phyloP scores from a whole-genome alignment of 1,284 basidiomycete species.

The Rhodotorula sp. region DNA sequence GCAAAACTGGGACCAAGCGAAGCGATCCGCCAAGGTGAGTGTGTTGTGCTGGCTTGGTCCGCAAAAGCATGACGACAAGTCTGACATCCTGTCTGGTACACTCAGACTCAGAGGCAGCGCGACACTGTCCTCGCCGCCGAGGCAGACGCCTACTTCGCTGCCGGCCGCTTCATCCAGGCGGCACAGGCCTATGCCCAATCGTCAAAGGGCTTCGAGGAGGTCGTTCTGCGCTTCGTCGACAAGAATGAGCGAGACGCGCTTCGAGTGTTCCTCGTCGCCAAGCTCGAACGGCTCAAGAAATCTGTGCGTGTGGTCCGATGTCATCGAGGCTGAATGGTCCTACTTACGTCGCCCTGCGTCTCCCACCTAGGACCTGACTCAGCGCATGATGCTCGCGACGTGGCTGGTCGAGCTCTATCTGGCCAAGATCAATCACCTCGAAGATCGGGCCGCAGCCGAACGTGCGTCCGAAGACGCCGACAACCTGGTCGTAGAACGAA shows the following conservation, averaged over 20 bases:
- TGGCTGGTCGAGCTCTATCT: constrained; percentile 99
- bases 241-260: constrained; percentile 87
- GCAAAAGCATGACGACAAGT: background rate
- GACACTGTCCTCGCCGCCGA: constrained; percentile 82
- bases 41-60: background rate
- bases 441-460: constrained; percentile 73
- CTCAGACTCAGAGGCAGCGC: constrained; percentile 75
- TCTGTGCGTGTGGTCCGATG: constrained; percentile 58
- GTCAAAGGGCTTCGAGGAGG: constrained; percentile 86
- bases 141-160: constrained; percentile 77
- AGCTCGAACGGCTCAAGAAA: constrained; percentile 78
- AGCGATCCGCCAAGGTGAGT: constrained; percentile 75
- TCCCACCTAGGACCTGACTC: constrained; percentile 72
- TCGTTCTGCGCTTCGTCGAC: constrained; percentile 86
- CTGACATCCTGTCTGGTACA: background rate
- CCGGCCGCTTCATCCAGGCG: constrained; percentile 82
- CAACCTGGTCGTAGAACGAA: constrained; percentile 75
- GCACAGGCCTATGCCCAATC: constrained; percentile 89
- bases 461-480: constrained; percentile 80
- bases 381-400: constrained; percentile 96
- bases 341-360: constrained; percentile 7
- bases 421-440: constrained; percentile 92
- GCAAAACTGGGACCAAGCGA: constrained; percentile 71
- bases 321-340: too few relatives aligned
- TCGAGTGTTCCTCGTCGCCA: constrained; percentile 82